Evolutionary conservation across 2,329 filamentous ascomycete species (phyloP).

Genomic region (Dichotomopilus funicola): DNA sequence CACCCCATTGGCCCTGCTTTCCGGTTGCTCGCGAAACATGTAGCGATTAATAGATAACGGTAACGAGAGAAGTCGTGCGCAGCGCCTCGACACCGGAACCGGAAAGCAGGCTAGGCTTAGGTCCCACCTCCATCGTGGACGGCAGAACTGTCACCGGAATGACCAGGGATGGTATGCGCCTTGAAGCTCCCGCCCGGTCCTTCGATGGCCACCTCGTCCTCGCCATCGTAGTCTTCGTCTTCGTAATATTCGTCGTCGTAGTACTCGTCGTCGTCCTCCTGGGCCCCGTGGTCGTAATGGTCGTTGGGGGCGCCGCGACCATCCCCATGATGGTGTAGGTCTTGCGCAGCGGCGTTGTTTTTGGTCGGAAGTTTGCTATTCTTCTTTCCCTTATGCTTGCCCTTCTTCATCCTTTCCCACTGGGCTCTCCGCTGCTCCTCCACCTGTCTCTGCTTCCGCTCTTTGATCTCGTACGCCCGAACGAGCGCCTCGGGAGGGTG

Average conservation of each 20-base stretch:
- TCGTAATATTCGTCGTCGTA: constrained; percentile 23
- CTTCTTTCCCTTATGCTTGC: constrained; percentile 79
- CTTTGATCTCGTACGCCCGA: constrained; percentile 88
- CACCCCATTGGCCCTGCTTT: no score
- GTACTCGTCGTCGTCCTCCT: constrained; percentile 19
- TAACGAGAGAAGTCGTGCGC: background rate
- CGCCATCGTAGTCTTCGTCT: constrained; percentile 22
- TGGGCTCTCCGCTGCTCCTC: constrained; percentile 92
- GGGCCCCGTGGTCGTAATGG: constrained; percentile 19
- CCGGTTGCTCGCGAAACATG: no score
- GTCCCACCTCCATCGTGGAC: constrained; percentile 17
- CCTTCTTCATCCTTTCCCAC: constrained; percentile 53
- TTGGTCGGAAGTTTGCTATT: constrained; percentile 59
- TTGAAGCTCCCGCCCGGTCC: background rate
- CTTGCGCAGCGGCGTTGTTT: constrained; percentile 29
- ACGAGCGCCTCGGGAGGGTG: constrained; percentile 77
- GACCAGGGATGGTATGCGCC: constrained; percentile 2
- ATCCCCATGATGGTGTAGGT: constrained; percentile 16
- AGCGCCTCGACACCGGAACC: background rate
- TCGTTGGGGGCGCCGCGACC: constrained; percentile 21
- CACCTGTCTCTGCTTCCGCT: constrained; percentile 74
- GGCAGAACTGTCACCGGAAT: constrained; percentile 4
- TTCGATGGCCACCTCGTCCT: constrained; percentile 16
- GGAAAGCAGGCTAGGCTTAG: constrained; percentile 1
- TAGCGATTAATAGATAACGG: no score